Evolutionary conservation across 1,139 yeast genomes (phyloP), one percentile per base, ranked within the genome.

Genomic region (Debaryomyces nepalensis): DNA sequence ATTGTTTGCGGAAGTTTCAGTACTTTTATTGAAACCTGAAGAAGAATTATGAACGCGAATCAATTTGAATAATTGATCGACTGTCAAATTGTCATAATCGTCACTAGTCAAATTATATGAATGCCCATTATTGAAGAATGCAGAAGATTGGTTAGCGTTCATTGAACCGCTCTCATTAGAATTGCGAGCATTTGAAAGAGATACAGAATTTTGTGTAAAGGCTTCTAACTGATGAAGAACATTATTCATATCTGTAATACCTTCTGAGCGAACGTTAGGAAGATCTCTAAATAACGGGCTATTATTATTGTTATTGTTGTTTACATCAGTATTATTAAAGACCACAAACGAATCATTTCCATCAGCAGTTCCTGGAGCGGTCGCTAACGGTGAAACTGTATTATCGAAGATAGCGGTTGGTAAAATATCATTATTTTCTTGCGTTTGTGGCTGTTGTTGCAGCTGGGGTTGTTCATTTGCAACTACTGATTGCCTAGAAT

Each of bases 11-110:
- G 49, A 40, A 21, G 42, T 39, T 24, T 26, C 37, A 15, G 14
- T 24, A 23, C 19, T 30, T 26, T 39, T 39, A 10, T 40, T 40
- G 29, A 9, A 16, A 5, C 27, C 27, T 22, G 33, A 14, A n/a
- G 21, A 11, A 12, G 39, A 12, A 18, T 47, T 48, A 15, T 47
- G 54, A 22, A 51, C 47, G 27, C 63, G 53, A 11, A 67, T 55
- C 22, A 73, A 56, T 48, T 66, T 70, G 50, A 73, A 63, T 34
- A 72, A 58, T 48, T 73, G 74, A 16, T 66, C 73, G 12, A 70
- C 59, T 16, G 65, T 55, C 18, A 71, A 53, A 41, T 57, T 64
- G 33, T 72, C 76, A 50, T 66, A 70, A 47, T 72, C 77, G 37
- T 71, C 77, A 47, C 63, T 61, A 29, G 69, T 66, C 31, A 70